Evolutionary conservation across 495 filamentous ascomycete species (phyloP).

Genomic region (Penicillium dipodomyicola): DNA sequence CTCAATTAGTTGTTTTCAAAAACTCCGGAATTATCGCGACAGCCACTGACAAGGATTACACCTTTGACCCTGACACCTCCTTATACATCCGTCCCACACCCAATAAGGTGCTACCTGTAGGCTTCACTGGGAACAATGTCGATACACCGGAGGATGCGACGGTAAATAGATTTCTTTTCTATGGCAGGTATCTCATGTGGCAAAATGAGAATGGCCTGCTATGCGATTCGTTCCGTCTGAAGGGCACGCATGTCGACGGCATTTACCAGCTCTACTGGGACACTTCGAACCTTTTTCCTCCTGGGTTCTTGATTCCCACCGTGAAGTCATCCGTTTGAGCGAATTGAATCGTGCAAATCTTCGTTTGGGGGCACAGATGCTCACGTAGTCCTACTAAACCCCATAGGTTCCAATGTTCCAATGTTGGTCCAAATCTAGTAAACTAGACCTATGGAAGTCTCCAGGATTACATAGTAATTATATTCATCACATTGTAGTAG

Average conservation of each 20-base stretch:
- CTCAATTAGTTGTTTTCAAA: conserved; percentile 15
- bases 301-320: conserved; percentile 12
- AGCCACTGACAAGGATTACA: conserved; percentile 21
- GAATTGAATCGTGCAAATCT: not conserved
- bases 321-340: conserved; percentile 12
- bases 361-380: not conserved
- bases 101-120: conserved; percentile 17
- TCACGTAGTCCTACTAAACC: not conserved
- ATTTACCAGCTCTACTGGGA: conserved; percentile 28
- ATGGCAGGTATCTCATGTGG: conserved; percentile 25
- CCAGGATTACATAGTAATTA: no score
- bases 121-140: conserved; percentile 23
- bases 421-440: no score
- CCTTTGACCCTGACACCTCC: conserved; percentile 19
- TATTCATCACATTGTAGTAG: conserved; percentile 4
- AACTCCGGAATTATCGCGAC: conserved; percentile 17
- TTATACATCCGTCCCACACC: conserved; percentile 25
- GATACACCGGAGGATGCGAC: conserved; percentile 17
- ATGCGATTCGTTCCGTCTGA: conserved; percentile 23
- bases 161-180: conserved; percentile 19
- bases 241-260: conserved; percentile 20
- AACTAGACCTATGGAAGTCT: no score
- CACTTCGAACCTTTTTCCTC: conserved; percentile 19
- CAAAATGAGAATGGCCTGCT: conserved; percentile 13
- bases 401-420: no score